phyloP scores from a whole-genome alignment of 129 eudicot genomes.

The Logfia minima region DNA sequence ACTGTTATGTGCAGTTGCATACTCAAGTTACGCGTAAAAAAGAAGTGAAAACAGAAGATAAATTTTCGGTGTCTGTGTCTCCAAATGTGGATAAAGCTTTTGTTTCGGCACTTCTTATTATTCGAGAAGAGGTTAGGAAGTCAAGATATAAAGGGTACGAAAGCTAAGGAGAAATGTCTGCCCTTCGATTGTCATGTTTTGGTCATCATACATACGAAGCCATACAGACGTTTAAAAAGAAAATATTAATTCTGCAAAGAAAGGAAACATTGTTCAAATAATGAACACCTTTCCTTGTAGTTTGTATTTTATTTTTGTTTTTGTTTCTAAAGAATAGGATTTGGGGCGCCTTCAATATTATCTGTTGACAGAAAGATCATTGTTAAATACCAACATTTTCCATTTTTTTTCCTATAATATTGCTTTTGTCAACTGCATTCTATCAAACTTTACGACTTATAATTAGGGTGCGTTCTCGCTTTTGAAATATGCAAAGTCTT shows the following conservation, averaged over 20 bases:
- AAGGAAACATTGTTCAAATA: constrained; percentile 14
- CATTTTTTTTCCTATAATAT: too few relatives aligned
- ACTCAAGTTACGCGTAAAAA: constrained; percentile 32
- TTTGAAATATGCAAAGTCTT: too few relatives aligned
- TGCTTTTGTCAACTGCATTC: too few relatives aligned
- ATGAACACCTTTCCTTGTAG: constrained; percentile 18
- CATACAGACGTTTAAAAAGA: background rate
- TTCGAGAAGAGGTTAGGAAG: constrained; percentile 43
- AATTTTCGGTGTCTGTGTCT: constrained; percentile 35
- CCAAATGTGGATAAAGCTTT: constrained; percentile 42
- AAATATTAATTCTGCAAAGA: constrained; percentile 14
- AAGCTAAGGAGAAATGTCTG: constrained; percentile 22
- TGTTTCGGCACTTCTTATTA: constrained; percentile 38
- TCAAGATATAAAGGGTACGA: constrained; percentile 43
- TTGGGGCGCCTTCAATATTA: background rate
- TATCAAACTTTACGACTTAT: too few relatives aligned
- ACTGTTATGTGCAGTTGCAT: constrained; percentile 29
- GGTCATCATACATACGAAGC: constrained; percentile 11
- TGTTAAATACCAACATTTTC: background rate
- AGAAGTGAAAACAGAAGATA: constrained; percentile 29
- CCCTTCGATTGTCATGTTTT: constrained; percentile 14
- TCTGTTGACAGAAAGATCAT: background rate
- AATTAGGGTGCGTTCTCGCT: too few relatives aligned
- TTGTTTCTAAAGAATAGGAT: background rate
- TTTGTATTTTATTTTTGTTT: constrained; percentile 7